Conservation (phyloP, 257 asterid genomes). For the Nicotiana otophora region DNA sequence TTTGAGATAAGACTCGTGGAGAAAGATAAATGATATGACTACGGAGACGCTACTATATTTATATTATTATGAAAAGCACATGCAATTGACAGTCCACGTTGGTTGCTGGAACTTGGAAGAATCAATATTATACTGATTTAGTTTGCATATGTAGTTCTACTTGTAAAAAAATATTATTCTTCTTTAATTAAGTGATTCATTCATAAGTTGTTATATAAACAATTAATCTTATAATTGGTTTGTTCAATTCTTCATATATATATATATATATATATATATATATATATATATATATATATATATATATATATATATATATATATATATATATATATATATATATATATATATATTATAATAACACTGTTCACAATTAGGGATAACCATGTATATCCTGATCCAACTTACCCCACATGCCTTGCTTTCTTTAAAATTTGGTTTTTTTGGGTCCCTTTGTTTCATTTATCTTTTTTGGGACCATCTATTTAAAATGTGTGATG, state of each 20-base stretch:
- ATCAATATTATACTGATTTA: background rate
- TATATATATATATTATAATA: background rate
- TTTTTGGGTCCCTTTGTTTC: background rate
- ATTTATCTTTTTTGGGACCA: background rate
- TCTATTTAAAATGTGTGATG: background rate
- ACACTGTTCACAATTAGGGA: background rate
- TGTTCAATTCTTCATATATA: background rate
- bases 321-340: background rate
- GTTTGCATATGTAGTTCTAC: background rate
- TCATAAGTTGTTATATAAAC: background rate
- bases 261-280: background rate
- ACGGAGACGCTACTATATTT: background rate
- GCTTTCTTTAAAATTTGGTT: background rate
- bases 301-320: background rate
- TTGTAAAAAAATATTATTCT: background rate
- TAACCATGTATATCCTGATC: background rate
- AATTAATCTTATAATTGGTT: background rate
- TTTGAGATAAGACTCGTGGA: background rate
- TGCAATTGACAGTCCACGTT: background rate
- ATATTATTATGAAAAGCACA: background rate
- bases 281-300: background rate
- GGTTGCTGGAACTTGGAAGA: background rate
- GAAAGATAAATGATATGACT: background rate
- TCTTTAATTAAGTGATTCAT: background rate
- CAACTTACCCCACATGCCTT: background rate